phyloP scores from a whole-genome alignment of 768 basidiomycete species.

The Porphyrellus cyaneotinctus region DNA sequence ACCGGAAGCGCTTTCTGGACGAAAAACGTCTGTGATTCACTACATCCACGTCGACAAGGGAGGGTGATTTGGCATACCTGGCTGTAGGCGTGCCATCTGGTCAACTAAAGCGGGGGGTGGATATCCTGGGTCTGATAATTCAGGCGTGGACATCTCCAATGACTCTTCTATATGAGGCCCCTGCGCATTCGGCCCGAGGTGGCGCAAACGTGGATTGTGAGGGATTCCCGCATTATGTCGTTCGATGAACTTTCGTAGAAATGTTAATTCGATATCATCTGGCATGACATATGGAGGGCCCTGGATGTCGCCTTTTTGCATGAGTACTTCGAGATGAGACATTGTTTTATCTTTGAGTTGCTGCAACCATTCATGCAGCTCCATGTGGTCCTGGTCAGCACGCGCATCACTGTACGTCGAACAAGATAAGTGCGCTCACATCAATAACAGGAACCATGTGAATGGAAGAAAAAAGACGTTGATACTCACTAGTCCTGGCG shows the following conservation, averaged over 20 bases:
- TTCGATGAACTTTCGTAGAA: slow-evolving; percentile 80
- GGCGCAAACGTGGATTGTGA: slow-evolving; percentile 77
- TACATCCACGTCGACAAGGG: neutral
- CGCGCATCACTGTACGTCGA: slow-evolving; percentile 48
- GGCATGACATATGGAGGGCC: slow-evolving; percentile 81
- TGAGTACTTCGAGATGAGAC: slow-evolving; percentile 81
- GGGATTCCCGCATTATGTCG: slow-evolving; percentile 70
- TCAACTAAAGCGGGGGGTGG: slow-evolving; percentile 28
- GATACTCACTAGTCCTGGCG: slow-evolving; percentile 61
- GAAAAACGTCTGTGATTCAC: slow-evolving; percentile 1
- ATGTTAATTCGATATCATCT: slow-evolving; percentile 71
- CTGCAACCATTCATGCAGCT: slow-evolving; percentile 82
- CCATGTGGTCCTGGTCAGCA: slow-evolving; percentile 87
- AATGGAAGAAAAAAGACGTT: neutral
- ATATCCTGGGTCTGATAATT: slow-evolving; percentile 33
- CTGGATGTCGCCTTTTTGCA: slow-evolving; percentile 85
- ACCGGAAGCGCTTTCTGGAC: slow-evolving; percentile 25
- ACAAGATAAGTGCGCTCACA: slow-evolving; percentile 1
- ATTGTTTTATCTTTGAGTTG: slow-evolving; percentile 87
- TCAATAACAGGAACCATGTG: slow-evolving; percentile 1
- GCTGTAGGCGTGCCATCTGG: slow-evolving; percentile 33
- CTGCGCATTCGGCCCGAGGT: slow-evolving; percentile 34
- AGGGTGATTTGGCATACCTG: slow-evolving; percentile 24
- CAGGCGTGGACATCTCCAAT: slow-evolving; percentile 34
- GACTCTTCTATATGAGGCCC: slow-evolving; percentile 33